Percentiles rank a stretch among this genome's conserved stretches.
Evolutionary conservation across 768 basidiomycete genomes (phyloP).

Genomic region (Ephemerocybe angulata): DNA sequence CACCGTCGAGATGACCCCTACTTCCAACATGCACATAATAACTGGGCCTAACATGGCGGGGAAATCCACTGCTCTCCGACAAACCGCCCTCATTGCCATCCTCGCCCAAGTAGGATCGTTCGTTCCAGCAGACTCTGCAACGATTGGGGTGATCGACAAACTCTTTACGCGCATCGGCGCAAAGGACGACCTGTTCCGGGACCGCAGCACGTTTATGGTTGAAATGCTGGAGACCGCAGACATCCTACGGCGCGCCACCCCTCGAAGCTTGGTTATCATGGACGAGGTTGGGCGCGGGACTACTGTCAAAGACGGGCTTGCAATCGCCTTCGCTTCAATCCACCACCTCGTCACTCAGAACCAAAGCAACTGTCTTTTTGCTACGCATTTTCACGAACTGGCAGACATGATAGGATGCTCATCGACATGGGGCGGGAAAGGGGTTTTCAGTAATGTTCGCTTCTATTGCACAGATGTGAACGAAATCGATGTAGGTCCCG

Average conservation of each 20-base stretch:
- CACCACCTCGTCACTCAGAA: slow-evolving; percentile 75
- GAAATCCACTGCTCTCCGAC: slow-evolving; percentile 90
- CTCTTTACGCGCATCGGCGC: slow-evolving; percentile 95
- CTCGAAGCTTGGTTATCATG: slow-evolving; percentile 90
- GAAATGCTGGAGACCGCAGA: slow-evolving; percentile 94
- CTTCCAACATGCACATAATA: slow-evolving; percentile 71
- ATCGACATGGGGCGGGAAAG: slow-evolving; percentile 38
- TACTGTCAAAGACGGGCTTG: slow-evolving; percentile 85
- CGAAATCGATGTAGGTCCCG: slow-evolving; percentile 60
- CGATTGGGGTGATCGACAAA: slow-evolving; percentile 83
- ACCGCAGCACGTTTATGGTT: slow-evolving; percentile 97
- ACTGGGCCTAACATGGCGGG: slow-evolving; percentile 97
- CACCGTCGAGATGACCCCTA: slow-evolving; percentile 57
- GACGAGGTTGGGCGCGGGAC: slow-evolving; percentile 99
- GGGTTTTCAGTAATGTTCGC: slow-evolving; percentile 56
- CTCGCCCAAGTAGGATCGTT: slow-evolving; percentile 92
- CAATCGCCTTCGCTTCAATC: slow-evolving; percentile 88
- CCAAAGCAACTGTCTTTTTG: slow-evolving; percentile 83
- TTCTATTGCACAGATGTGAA: slow-evolving; percentile 92
- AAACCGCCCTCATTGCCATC: slow-evolving; percentile 84
- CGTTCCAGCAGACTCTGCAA: slow-evolving; percentile 83
- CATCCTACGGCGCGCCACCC: slow-evolving; percentile 81
- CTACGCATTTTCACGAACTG: slow-evolving; percentile 97
- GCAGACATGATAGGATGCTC: slow-evolving; percentile 75
- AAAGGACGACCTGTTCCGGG: slow-evolving; percentile 90